A percentile compares a stretch with the other conserved stretches of the same genome.
These are phyloP conservation scores for Fallopia convolvulus DNA, from an alignment of 148 eudicot genomes.

Conservation along the genomic window DNA sequence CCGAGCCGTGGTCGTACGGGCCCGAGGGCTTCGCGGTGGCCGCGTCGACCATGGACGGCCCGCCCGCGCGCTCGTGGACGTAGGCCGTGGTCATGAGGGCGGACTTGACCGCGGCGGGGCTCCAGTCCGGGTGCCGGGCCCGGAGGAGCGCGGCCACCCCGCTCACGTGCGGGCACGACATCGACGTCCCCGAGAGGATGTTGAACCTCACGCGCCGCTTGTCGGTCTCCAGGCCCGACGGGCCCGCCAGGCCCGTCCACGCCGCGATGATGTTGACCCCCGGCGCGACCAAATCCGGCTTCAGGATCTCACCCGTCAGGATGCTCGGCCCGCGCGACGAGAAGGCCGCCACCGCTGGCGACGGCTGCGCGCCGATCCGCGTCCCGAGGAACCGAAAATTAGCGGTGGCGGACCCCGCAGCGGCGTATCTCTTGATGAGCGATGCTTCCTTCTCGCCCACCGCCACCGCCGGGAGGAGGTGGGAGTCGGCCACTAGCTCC, in stretches of 20 bases:
- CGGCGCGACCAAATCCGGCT: constrained; percentile 85
- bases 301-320: constrained; percentile 56
- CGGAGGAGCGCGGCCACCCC: constrained; percentile 87
- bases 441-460: constrained; percentile 62
- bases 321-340: constrained; percentile 92
- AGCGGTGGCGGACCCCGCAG: constrained; percentile 17
- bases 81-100: constrained; percentile 93
- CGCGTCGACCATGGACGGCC: constrained; percentile 45
- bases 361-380: constrained; percentile 43
- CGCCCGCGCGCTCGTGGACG: constrained; percentile 41
- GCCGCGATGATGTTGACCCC: constrained; percentile 93
- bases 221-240: constrained; percentile 55
- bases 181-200: constrained; percentile 81
- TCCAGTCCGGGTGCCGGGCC: constrained; percentile 78
- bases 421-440: constrained; percentile 51
- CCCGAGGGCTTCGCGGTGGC: constrained; percentile 36
- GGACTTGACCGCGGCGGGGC: constrained; percentile 81
- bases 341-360: constrained; percentile 85
- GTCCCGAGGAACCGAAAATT: constrained; percentile 65
- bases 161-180: constrained; percentile 97
- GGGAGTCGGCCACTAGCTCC: constrained; percentile 86
- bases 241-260: constrained; percentile 65
- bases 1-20: constrained; percentile 80
- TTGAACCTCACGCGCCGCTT: constrained; percentile 58
- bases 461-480: constrained; percentile 77